Conservation (phyloP, 176 grass and related monocot species). For the Musa itinerans region DNA sequence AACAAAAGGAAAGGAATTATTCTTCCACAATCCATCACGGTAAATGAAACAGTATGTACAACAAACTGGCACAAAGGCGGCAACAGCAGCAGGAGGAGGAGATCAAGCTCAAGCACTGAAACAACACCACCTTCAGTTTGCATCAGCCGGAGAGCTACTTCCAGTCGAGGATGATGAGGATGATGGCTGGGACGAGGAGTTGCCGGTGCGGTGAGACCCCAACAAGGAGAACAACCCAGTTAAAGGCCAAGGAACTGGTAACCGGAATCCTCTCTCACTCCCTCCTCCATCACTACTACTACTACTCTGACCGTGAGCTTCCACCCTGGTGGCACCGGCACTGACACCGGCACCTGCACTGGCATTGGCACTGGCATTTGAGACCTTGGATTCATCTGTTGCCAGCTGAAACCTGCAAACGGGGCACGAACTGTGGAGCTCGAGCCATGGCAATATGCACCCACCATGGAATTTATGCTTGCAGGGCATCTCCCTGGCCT, state of each 20-base stretch:
- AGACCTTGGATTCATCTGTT: constrained; percentile 32
- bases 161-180: constrained; percentile 18
- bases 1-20: neutral
- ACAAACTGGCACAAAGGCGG: neutral
- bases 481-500: constrained; percentile 76
- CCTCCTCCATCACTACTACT: constrained; percentile 7
- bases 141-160: constrained; percentile 23
- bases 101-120: neutral
- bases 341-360: constrained; percentile 15
- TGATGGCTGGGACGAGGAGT: constrained; percentile 28
- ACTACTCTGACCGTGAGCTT: constrained; percentile 6
- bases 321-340: constrained; percentile 13
- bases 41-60: constrained; percentile 13
- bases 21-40: constrained; percentile 11
- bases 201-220: constrained; percentile 17
- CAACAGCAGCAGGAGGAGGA: neutral
- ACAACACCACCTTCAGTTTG: constrained; percentile 1
- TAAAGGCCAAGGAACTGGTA: constrained; percentile 42
- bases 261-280: constrained; percentile 38
- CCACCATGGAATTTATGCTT: constrained; percentile 59
- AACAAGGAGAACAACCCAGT: constrained; percentile 39
- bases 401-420: constrained; percentile 78
- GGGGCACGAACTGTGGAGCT: constrained; percentile 77
- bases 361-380: constrained; percentile 20
- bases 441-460: constrained; percentile 86